Base-by-base conservation (phyloP, 108 stramenopile species). In the Fragilariopsis cylindrus region DNA sequence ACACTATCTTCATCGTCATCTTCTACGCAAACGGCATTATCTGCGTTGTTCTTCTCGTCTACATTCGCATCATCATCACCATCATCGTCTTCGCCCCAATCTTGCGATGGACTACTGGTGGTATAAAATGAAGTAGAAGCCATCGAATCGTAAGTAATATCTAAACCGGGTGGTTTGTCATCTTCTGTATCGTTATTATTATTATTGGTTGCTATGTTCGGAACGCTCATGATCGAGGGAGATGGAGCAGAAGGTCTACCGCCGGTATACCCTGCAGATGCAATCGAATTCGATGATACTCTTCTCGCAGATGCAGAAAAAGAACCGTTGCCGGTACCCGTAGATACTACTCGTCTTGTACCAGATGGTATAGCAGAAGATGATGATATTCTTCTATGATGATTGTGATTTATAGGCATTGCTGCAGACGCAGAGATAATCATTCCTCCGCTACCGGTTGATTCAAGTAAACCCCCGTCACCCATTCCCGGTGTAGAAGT, bases 141-240 rank as follows among this genome's bases (percentile, higher is more conserved):
- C 18, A 65, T 41, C 57, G 72, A 75, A 60, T 84, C 87, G 30
- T 76, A 78, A 7, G 87, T 87, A 18, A 69, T 70, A 56, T 87
- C 87, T 60, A 87, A 63, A 8, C 68, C 83, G 11, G 87, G 87
- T 15, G 76, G 79, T 13, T 56, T 75, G 12, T 86, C 85, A 19
- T 82, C 79, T 9, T 58, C 42, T 9, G 43, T 63, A 13, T 42
- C 5, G 13, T 63, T 63, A 5, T 44, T 44, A 44, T 41, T 21
- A 45, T 45, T 44, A 41, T 63, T 44, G 11, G 58, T 60, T 44
- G 42, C 70, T 16, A 47, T 71, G 63, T 75, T 68, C 30, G 67
- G 49, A 21, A 69, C 84, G 15, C 79, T 44, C 0, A 83, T 84
- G 1, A 77, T 76, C 45, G 77, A 77, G 46, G 72, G 79, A 49